Evolutionary conservation across 345 rosid genomes (phyloP).

Genomic region (Rhodamnia argentea): DNA sequence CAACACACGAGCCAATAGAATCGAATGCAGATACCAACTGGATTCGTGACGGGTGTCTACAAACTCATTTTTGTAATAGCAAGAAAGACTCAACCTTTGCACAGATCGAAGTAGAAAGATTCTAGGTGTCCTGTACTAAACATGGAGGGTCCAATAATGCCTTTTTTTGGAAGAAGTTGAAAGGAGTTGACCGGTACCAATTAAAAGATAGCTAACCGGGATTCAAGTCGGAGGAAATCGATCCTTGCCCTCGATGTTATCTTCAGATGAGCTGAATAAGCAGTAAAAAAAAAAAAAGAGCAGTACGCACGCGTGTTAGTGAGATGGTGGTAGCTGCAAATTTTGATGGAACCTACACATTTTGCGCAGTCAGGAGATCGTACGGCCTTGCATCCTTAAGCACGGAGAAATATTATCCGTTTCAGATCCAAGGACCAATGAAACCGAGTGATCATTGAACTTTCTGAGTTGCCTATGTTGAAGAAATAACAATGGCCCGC

Average conservation of each 20-base stretch:
- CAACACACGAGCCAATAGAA: slow-evolving; percentile 12
- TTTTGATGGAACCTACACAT: not conserved
- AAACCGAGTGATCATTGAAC: not conserved
- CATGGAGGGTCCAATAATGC: not conserved
- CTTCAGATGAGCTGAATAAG: not conserved
- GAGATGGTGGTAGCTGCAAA: not conserved
- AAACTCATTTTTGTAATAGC: not conserved
- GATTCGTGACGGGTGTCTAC: slow-evolving; percentile 1
- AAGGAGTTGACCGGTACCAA: not conserved
- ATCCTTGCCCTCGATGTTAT: not conserved
- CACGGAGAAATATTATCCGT: not conserved
- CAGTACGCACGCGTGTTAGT: not conserved
- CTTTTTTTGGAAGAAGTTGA: not conserved
- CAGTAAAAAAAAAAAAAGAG: not conserved
- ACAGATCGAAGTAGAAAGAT: not conserved
- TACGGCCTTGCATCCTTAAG: not conserved
- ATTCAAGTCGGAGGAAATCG: slow-evolving; percentile 1
- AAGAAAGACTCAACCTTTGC: not conserved
- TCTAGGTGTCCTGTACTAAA: not conserved
- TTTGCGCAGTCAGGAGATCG: not conserved
- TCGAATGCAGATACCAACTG: slow-evolving; percentile 10
- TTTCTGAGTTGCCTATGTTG: not conserved
- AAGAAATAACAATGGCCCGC: not conserved
- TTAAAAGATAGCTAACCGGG: not conserved
- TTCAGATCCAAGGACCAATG: not conserved